These are phyloP conservation scores for Ustilago nuda DNA, from an alignment of 1,284 basidiomycete species.

Conservation along the genomic window DNA sequence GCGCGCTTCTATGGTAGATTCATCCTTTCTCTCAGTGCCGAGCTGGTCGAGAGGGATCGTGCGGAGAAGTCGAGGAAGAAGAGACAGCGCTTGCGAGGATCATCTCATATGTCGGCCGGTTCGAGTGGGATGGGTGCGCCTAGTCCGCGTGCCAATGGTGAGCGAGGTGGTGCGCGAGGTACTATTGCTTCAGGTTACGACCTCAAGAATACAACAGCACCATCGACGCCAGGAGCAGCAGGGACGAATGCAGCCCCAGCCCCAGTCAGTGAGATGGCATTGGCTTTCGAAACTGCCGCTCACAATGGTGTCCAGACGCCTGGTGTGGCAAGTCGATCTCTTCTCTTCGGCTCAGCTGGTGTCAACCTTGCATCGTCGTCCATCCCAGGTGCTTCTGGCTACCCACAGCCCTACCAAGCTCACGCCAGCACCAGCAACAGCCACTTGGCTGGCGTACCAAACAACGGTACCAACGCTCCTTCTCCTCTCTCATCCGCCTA, in stretches of 20 bases:
- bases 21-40: conserved; percentile 51
- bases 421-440: background rate
- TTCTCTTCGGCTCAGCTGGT: conserved; percentile 12
- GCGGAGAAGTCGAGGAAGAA: conserved; percentile 46
- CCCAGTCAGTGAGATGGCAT: conserved; percentile 45
- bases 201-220: background rate
- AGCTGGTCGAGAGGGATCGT: conserved; percentile 44
- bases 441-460: conserved; percentile 14
- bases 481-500: conserved; percentile 32
- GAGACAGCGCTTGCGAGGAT: conserved; percentile 42
- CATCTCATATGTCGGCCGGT: conserved; percentile 35
- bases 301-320: conserved; percentile 32
- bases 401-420: conserved; percentile 9
- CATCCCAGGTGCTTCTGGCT: conserved; percentile 5
- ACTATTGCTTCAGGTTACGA: conserved; percentile 18
- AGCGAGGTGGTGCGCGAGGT: conserved; percentile 4
- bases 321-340: conserved; percentile 18
- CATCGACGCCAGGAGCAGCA: conserved; percentile 11
- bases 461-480: conserved; percentile 12
- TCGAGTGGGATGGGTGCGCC: conserved; percentile 27
- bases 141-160: conserved; percentile 22
- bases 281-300: conserved; percentile 45
- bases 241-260: conserved; percentile 3
- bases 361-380: conserved; percentile 14
- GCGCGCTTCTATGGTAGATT: conserved; percentile 49